Evolutionary conservation across 768 basidiomycete species (phyloP), one percentile per base, ranked within the genome.

Genomic region (Cubamyces lactineus): DNA sequence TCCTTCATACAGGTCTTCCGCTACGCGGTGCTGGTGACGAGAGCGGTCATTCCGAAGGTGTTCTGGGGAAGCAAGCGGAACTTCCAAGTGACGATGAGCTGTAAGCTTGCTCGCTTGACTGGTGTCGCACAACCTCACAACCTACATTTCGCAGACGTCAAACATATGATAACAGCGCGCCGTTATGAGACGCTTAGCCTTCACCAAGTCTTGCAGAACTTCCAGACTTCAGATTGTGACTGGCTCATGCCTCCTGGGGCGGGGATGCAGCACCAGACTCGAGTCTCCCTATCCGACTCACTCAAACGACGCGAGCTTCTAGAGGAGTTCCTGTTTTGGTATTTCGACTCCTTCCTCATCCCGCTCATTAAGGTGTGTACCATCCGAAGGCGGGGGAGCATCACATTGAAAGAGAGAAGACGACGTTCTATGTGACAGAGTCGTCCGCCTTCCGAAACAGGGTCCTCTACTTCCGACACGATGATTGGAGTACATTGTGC

Each of bases 241-340:
- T 98, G 96, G 96, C 77, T 94, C 13, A 79, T 78, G 65, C 84
- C 82, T 9, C 74, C 77, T 0, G 77, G 80, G 6, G 57, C 66
- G 7, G 73, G 75, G 17, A 73, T 73, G 7, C 64, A 52, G 19
- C 70, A 72, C 38, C 82, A 88, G 62, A 67, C 71, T 2, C 78
- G 87, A 51, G 81, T 86, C 0, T 76, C 84, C 7, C 82, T 84
- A 3, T 83, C 85, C 0, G 95, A 98, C 67, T 75, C 85, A 2
- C 66, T 84, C 34, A 97, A 94, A 72, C 82, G 93, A 17, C 80
- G 84, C n/a, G 87, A 94, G 69, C 74, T 98, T 15, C 69, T 95
- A 0, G 86, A 92, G 70, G 93, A 98, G 53, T 93, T 96, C 69
- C 59, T 98, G n/a, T 91, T 86, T 70, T 99, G 97, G 97, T 88